phyloP scores from a whole-genome alignment of 805 yeast genomes.

The Cyberlindnera mississippiensis region DNA sequence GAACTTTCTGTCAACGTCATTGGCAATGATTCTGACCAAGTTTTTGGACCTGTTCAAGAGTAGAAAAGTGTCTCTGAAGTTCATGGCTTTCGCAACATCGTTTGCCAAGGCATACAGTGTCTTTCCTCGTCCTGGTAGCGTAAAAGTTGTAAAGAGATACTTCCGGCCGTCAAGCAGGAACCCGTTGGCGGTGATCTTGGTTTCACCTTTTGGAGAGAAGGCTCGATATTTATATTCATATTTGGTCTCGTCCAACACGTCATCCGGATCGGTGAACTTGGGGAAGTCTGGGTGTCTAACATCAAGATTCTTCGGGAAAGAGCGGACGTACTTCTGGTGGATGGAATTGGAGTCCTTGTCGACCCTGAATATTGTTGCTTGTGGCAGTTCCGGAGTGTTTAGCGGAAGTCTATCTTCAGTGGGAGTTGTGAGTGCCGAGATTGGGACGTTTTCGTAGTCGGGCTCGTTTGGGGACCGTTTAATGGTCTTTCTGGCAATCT shows the following conservation, averaged over 20 bases:
- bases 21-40: constrained; percentile 33
- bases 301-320: constrained; percentile 14
- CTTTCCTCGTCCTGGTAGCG: constrained; percentile 35
- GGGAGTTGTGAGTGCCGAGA: not conserved
- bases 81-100: constrained; percentile 38
- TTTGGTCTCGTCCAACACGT: constrained; percentile 22
- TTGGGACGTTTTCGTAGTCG: not conserved
- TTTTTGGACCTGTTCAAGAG: constrained; percentile 41
- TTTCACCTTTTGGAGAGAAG: constrained; percentile 42
- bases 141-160: constrained; percentile 38
- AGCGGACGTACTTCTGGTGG: constrained; percentile 13
- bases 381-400: constrained; percentile 24
- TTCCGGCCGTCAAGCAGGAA: constrained; percentile 35
- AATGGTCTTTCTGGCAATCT: not conserved
- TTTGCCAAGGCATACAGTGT: constrained; percentile 38
- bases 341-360: constrained; percentile 7
- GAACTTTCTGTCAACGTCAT: constrained; percentile 36
- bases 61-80: constrained; percentile 48
- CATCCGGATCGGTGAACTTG: constrained; percentile 14
- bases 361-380: constrained; percentile 22
- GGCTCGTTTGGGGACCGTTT: not conserved
- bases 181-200: constrained; percentile 39
- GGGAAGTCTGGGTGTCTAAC: constrained; percentile 12
- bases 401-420: constrained; percentile 20
- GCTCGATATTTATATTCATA: constrained; percentile 31